Percentiles rank a stretch among this genome's conserved stretches.
Conservation (phyloP, 176 grass and related monocot genomes). For the Avena insularis region DNA sequence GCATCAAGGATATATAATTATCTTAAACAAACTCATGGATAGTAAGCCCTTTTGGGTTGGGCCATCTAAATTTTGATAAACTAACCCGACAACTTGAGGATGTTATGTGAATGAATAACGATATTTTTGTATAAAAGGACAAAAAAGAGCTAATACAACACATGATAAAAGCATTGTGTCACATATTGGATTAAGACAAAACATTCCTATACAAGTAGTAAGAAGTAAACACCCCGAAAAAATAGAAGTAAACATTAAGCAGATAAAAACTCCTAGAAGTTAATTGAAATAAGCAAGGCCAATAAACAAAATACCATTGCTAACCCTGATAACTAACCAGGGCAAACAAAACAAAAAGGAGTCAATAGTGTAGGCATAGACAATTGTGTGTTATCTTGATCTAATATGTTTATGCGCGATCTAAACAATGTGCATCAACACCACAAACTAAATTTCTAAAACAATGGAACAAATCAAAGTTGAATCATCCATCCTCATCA, state of each 20-base stretch:
- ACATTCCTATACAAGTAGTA: neutral
- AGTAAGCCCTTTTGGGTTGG: neutral
- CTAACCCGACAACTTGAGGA: neutral
- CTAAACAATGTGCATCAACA: neutral
- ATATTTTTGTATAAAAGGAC: neutral
- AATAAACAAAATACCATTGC: neutral
- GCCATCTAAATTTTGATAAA: neutral
- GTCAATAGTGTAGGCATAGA: neutral
- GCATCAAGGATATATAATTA: neutral
- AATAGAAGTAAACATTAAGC: neutral
- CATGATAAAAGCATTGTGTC: neutral
- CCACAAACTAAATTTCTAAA: neutral
- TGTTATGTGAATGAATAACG: neutral
- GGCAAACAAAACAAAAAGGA: neutral
- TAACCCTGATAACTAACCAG: neutral
- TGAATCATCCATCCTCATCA: neutral
- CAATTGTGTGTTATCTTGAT: neutral
- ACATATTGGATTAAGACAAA: neutral
- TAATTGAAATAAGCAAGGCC: neutral
- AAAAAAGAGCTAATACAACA: neutral
- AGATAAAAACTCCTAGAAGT: neutral
- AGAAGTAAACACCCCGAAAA: neutral
- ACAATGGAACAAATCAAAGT: neutral
- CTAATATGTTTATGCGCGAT: neutral
- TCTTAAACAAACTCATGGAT: neutral